Evolutionary conservation across 257 asterid species (phyloP), one percentile per base, ranked within the genome.

Genomic region (Solanum peruvianum): DNA sequence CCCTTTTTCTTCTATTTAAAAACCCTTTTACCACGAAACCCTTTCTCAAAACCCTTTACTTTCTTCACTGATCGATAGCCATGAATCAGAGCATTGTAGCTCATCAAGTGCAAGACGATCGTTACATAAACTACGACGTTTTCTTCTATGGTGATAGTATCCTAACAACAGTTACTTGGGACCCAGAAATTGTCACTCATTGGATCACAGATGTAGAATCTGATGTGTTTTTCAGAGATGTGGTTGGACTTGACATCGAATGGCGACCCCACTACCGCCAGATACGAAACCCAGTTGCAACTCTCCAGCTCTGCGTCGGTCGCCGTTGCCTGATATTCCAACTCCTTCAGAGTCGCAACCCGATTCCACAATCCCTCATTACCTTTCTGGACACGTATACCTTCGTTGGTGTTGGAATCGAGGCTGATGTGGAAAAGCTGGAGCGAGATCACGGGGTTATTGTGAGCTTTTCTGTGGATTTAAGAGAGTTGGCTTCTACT

Each of bases 91-190:
- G 25, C n/a, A 56, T 62, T 62, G 16, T 62, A 62, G 70, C 15
- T 25, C 15, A n/a, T 11, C 15, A n/a, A 23, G 15, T 62, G 21
- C 11, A 67, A 6, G 16, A 86, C 77, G 70, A 86, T 20, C 44
- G 85, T 76, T 89, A 90, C 87, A 77, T 49, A 72, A 21, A 7
- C 69, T 90, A 88, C 83, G 81, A 86, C 33, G 86, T 90, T 3
- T 20, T 6, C 76, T 86, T 88, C 83, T 69, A 67, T 87, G 23
- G 27, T 69, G 88, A 88, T 18, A 41, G 29, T 35, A 86, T 88
- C 87, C 39, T 86, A 84, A 86, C 87, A 64, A 75, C 72, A 49
- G 88, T 88, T 56, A 88, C 90, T 20, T 29, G 14, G 25, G 75
- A 86, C 29, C 82, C 87, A n/a, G 4, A 20, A 88, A 44, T 8